Evolutionary conservation across 2,329 filamentous ascomycete species (phyloP).

Genomic region (Trichocomaceae sp.): DNA sequence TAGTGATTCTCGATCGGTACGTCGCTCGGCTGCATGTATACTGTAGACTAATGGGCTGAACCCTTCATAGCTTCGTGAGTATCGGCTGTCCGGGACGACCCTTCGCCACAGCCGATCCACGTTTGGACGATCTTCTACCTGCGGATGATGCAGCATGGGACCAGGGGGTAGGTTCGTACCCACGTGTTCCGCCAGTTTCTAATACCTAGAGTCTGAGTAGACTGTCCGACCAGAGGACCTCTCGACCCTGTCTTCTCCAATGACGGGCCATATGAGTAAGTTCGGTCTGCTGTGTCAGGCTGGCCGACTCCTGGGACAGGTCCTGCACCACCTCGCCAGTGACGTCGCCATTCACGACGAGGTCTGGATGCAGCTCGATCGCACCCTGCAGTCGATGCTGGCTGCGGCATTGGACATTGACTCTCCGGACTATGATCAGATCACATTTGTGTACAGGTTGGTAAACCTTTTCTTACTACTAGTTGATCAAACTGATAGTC

Average conservation of each 20-base stretch:
- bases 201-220: background rate
- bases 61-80: background rate
- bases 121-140: background rate
- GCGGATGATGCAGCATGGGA: background rate
- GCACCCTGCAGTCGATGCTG: conserved; percentile 19
- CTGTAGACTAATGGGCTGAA: too few species aligned
- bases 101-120: background rate
- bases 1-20: background rate
- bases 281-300: background rate
- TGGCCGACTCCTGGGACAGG: background rate
- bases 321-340: background rate
- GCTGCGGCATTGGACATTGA: conserved; percentile 16
- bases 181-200: too few species aligned
- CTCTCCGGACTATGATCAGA: conserved; percentile 17
- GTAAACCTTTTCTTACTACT: background rate
- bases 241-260: too few species aligned
- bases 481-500: too few species aligned
- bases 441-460: conserved; percentile 21
- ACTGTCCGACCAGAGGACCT: background rate
- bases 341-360: background rate
- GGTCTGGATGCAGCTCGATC: conserved; percentile 16
- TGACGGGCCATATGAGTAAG: too few species aligned
- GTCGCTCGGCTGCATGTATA: background rate
- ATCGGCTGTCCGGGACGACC: background rate
- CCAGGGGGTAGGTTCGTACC: background rate